Evolutionary conservation across 371 early-diverging fungal species (phyloP).

Genomic region (Fennellomyces sp.): DNA sequence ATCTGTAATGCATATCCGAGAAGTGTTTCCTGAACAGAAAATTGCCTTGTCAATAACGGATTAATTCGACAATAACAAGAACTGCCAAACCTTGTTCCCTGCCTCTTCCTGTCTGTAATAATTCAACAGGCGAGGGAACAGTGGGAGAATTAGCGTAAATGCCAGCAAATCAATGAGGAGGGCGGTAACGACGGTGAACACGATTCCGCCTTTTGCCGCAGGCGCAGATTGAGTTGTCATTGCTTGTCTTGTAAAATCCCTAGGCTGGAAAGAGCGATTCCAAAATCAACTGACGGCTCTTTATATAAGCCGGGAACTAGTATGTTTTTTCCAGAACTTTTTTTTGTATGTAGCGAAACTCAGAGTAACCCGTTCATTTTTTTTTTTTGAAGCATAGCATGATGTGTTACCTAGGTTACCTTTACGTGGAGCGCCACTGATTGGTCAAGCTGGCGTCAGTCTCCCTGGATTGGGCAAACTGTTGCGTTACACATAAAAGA

Average conservation of each 20-base stretch:
- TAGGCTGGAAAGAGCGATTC: too few relatives aligned
- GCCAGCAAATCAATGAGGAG: constrained; percentile 94
- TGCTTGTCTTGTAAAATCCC: neutral
- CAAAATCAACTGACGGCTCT: too few relatives aligned
- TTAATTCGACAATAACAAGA: too few relatives aligned
- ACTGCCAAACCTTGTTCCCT: constrained; percentile 51
- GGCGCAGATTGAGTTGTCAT: neutral
- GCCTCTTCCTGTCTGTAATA: constrained; percentile 61
- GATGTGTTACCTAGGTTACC: neutral
- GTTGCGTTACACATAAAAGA: too few relatives aligned
- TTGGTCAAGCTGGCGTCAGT: neutral
- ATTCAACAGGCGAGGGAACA: constrained; percentile 79
- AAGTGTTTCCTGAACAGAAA: constrained; percentile 36
- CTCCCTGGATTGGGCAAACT: neutral
- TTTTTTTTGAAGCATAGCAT: neutral
- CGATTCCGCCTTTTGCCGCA: constrained; percentile 12
- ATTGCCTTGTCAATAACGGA: too few relatives aligned
- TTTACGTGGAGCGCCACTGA: neutral
- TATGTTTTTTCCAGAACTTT: neutral
- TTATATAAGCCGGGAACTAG: too few relatives aligned
- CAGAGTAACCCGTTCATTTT: neutral
- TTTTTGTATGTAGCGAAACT: neutral
- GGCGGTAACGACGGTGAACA: constrained; percentile 64
- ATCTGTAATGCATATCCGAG: constrained; percentile 34
- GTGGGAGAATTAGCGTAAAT: constrained; percentile 96